A percentile compares a stretch with the other conserved stretches of the same genome.
phyloP scores from a whole-genome alignment of 2,329 filamentous ascomycete species.

The Diaporthe longicolla region DNA sequence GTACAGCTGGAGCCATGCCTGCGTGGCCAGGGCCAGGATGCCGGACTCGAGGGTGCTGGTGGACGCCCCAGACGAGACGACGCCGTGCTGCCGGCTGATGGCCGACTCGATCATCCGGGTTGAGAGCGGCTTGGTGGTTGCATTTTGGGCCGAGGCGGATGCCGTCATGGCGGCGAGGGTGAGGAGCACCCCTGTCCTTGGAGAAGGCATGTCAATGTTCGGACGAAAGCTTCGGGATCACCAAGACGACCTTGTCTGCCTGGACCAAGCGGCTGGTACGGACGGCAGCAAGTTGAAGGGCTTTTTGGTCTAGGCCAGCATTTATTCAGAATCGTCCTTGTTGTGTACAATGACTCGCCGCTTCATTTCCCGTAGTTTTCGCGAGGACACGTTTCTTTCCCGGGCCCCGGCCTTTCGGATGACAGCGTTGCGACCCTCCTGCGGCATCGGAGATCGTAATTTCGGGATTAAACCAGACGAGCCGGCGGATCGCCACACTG shows the following conservation, averaged over 20 bases:
- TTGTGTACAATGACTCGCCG: slow-evolving; percentile 6
- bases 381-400: background rate
- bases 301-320: background rate
- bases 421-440: background rate
- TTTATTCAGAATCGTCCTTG: background rate
- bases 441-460: slow-evolving; percentile 1
- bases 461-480: background rate
- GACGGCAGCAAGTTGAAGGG: background rate
- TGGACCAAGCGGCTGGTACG: too few species aligned
- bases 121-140: slow-evolving; percentile 27
- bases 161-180: background rate
- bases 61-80: slow-evolving; percentile 37
- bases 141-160: background rate
- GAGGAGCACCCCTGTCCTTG: slow-evolving; percentile 9
- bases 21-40: slow-evolving; percentile 36
- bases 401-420: background rate
- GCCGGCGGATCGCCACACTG: background rate
- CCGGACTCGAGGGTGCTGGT: slow-evolving; percentile 41
- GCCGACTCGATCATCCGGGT: slow-evolving; percentile 40
- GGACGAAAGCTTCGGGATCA: background rate
- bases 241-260: background rate
- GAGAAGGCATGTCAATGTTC: background rate
- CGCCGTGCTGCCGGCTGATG: slow-evolving; percentile 39
- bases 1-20: slow-evolving; percentile 39
- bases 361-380: background rate